phyloP scores from a whole-genome alignment of 2,329 filamentous ascomycete genomes.

The Chaetomium strumarium region DNA sequence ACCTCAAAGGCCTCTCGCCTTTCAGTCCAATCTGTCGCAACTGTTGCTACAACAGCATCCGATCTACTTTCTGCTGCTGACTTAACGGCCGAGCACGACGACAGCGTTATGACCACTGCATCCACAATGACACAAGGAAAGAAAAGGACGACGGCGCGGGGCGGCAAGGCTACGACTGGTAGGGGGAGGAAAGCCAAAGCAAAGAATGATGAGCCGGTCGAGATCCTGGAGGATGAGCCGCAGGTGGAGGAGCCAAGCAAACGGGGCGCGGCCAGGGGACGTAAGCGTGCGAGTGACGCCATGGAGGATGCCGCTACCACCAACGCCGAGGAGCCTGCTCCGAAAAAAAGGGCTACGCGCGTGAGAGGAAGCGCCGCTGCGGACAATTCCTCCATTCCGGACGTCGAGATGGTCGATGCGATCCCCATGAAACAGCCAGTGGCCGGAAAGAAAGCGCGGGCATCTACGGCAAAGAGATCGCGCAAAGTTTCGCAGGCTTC shows the following conservation, averaged over 20 bases:
- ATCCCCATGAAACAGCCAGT: slow-evolving; percentile 29
- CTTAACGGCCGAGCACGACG: slow-evolving; percentile 45
- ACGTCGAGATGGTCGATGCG: slow-evolving; percentile 37
- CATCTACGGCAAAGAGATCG: slow-evolving; percentile 36
- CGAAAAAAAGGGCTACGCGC: slow-evolving; percentile 54
- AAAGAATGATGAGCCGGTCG: slow-evolving; percentile 51
- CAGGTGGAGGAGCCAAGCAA: slow-evolving; percentile 31
- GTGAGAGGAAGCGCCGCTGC: slow-evolving; percentile 42
- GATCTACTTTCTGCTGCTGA: slow-evolving; percentile 46
- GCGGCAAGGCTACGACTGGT: slow-evolving; percentile 48
- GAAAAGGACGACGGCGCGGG: slow-evolving; percentile 41
- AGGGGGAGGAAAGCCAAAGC: slow-evolving; percentile 42
- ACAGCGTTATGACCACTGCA: slow-evolving; percentile 53
- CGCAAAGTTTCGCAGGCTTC: slow-evolving; percentile 46
- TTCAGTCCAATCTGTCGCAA: slow-evolving; percentile 53
- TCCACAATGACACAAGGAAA: slow-evolving; percentile 54
- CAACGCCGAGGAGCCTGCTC: slow-evolving; percentile 42
- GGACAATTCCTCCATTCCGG: slow-evolving; percentile 38
- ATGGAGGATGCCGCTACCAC: slow-evolving; percentile 44
- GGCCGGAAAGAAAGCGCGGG: slow-evolving; percentile 40
- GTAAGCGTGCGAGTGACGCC: slow-evolving; percentile 59
- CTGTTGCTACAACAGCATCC: slow-evolving; percentile 44
- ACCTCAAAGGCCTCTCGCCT: slow-evolving; percentile 65
- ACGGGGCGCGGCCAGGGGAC: slow-evolving; percentile 44
- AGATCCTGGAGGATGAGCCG: slow-evolving; percentile 38